These are phyloP conservation scores for Xylaria polymorpha DNA, from an alignment of 2,329 filamentous ascomycete species.

Conservation along the genomic window DNA sequence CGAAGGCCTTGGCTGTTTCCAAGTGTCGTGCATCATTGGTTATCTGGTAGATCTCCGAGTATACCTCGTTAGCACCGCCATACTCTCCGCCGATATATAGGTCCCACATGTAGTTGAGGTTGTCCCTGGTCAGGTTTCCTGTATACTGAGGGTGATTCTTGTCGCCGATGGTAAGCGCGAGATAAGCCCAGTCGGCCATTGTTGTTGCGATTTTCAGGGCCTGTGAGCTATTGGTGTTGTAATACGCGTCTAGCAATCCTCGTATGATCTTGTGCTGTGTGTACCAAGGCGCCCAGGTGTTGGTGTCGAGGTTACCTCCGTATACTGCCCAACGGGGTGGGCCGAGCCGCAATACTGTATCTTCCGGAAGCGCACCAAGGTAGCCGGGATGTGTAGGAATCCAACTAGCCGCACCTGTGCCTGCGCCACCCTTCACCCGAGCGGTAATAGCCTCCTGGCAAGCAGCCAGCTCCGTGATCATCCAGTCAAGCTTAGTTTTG, in stretches of 20 bases:
- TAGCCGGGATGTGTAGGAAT: conserved; percentile 49
- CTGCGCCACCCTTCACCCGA: conserved; percentile 39
- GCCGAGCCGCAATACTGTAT: conserved; percentile 50
- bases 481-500: conserved; percentile 51
- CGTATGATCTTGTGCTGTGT: conserved; percentile 52
- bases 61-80: conserved; percentile 51
- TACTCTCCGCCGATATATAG: conserved; percentile 51
- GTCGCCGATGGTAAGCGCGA: conserved; percentile 50
- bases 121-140: conserved; percentile 48
- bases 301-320: conserved; percentile 44
- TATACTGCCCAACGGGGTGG: conserved; percentile 51
- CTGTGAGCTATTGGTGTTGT: conserved; percentile 50
- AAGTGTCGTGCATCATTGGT: conserved; percentile 48
- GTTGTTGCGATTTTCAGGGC: conserved; percentile 47
- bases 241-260: conserved; percentile 51
- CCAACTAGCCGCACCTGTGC: conserved; percentile 42
- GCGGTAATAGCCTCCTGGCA: conserved; percentile 50
- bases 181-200: conserved; percentile 52
- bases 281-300: conserved; percentile 52
- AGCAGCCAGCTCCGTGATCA: conserved; percentile 48
- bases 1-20: conserved; percentile 49
- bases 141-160: conserved; percentile 50
- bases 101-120: conserved; percentile 54
- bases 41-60: conserved; percentile 50
- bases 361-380: conserved; percentile 50